Percentiles rank a stretch among this genome's conserved stretches.
Evolutionary conservation across 805 yeast genomes (phyloP).

Genomic region (Sugiyamaella chiloensis): DNA sequence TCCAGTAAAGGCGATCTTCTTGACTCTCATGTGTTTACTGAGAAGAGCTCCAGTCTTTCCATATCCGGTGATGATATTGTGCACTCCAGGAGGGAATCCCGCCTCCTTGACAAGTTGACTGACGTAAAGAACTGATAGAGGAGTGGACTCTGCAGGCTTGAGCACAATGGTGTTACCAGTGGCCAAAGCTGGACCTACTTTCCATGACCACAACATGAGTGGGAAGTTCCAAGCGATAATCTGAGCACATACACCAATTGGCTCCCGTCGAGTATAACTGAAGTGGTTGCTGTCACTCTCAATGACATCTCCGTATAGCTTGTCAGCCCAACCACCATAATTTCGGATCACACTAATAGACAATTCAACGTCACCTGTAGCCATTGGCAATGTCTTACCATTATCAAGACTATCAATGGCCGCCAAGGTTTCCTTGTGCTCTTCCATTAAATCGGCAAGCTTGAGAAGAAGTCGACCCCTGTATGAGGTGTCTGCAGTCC

Average conservation of each 20-base stretch:
- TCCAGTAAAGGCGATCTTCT: slow-evolving; percentile 93
- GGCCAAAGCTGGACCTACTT: slow-evolving; percentile 78
- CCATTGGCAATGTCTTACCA: slow-evolving; percentile 63
- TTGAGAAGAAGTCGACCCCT: slow-evolving; percentile 63
- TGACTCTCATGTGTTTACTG: slow-evolving; percentile 60
- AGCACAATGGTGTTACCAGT: slow-evolving; percentile 73
- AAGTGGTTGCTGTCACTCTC: slow-evolving; percentile 61
- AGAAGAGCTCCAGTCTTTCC: slow-evolving; percentile 70
- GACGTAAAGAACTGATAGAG: slow-evolving; percentile 61
- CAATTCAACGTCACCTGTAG: slow-evolving; percentile 52
- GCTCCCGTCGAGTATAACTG: slow-evolving; percentile 69
- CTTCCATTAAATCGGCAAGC: slow-evolving; percentile 76
- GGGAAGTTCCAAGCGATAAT: slow-evolving; percentile 77
- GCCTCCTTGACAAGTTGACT: slow-evolving; percentile 58
- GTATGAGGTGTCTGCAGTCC: slow-evolving; percentile 58
- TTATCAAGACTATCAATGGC: slow-evolving; percentile 85
- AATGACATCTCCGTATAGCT: slow-evolving; percentile 58
- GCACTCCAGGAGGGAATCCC: slow-evolving; percentile 77
- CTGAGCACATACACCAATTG: slow-evolving; percentile 64
- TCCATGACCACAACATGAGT: slow-evolving; percentile 72
- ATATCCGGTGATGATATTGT: slow-evolving; percentile 66
- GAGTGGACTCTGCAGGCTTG: slow-evolving; percentile 76
- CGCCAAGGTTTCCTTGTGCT: slow-evolving; percentile 69
- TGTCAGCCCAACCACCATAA: slow-evolving; percentile 76
- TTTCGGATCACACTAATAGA: slow-evolving; percentile 57